phyloP scores from a whole-genome alignment of 2,329 filamentous ascomycete genomes.

The Aspergillus spinulosporus region DNA sequence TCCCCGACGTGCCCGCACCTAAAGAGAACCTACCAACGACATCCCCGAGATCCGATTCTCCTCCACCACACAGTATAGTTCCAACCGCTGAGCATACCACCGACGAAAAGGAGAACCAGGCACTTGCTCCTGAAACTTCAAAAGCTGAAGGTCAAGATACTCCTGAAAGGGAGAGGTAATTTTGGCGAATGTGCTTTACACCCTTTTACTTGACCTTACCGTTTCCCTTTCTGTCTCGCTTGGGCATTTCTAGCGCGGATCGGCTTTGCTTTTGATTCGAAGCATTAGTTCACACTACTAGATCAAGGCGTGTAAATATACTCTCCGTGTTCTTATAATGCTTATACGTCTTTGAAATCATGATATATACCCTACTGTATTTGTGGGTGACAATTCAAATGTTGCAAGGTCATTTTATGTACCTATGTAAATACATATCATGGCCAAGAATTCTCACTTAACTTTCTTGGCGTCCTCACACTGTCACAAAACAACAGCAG shows the following conservation, averaged over 20 bases:
- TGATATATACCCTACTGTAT: conserved; percentile 3
- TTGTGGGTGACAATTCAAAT: background rate
- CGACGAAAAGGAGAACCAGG: conserved; percentile 17
- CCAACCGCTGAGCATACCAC: background rate
- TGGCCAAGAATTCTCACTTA: no score
- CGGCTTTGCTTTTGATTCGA: conserved; percentile 4
- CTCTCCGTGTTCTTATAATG: background rate
- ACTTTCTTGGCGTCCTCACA: background rate
- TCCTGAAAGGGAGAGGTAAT: background rate
- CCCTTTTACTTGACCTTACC: background rate
- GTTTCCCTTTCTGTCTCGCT: conserved; percentile 2
- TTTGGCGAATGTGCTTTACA: background rate
- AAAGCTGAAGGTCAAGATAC: conserved; percentile 1
- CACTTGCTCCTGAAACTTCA: background rate
- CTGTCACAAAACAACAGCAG: background rate
- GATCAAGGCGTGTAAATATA: conserved; percentile 10
- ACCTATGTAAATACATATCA: background rate
- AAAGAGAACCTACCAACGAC: conserved; percentile 24
- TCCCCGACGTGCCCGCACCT: conserved; percentile 43
- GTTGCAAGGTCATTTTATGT: no score
- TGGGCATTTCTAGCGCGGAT: conserved; percentile 22
- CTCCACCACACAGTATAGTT: conserved; percentile 15
- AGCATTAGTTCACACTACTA: background rate
- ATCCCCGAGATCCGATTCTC: conserved; percentile 18
- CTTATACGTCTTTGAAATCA: background rate